phyloP scores from a whole-genome alignment of 2,329 filamentous ascomycete species.

The Apiospora arundinis region DNA sequence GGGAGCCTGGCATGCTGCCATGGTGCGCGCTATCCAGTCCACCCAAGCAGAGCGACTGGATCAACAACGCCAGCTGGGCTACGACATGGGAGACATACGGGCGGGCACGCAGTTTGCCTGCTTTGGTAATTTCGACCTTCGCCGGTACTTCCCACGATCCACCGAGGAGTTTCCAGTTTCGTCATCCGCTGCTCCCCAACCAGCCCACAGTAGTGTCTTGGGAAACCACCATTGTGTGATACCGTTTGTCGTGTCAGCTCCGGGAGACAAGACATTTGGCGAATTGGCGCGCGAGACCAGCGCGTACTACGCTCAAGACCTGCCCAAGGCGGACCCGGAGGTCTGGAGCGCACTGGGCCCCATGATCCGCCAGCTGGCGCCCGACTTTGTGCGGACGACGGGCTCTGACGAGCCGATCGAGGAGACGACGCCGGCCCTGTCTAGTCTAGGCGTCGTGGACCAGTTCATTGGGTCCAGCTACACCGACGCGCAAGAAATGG shows the following conservation, averaged over 20 bases:
- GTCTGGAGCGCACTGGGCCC: conserved; percentile 27
- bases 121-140: conserved; percentile 28
- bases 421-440: conserved; percentile 26
- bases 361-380: conserved; percentile 27
- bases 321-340: conserved; percentile 24
- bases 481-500: conserved; percentile 16
- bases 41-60: conserved; percentile 21
- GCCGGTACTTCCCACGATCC: conserved; percentile 24
- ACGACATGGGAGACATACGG: neutral
- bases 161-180: neutral
- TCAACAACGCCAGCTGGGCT: conserved; percentile 13
- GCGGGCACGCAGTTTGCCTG: conserved; percentile 25
- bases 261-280: conserved; percentile 23
- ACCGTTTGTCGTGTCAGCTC: conserved; percentile 22
- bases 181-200: conserved; percentile 1
- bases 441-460: conserved; percentile 26
- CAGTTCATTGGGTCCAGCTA: conserved; percentile 24
- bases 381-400: conserved; percentile 23
- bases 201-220: neutral
- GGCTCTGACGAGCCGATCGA: conserved; percentile 21
- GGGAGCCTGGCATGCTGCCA: conserved; percentile 25
- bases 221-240: conserved; percentile 27
- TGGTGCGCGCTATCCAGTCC: conserved; percentile 25
- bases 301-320: conserved; percentile 23
- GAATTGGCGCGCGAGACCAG: conserved; percentile 24